Base-by-base conservation (phyloP, 306 rosid species). In the Argentina anserina region DNA sequence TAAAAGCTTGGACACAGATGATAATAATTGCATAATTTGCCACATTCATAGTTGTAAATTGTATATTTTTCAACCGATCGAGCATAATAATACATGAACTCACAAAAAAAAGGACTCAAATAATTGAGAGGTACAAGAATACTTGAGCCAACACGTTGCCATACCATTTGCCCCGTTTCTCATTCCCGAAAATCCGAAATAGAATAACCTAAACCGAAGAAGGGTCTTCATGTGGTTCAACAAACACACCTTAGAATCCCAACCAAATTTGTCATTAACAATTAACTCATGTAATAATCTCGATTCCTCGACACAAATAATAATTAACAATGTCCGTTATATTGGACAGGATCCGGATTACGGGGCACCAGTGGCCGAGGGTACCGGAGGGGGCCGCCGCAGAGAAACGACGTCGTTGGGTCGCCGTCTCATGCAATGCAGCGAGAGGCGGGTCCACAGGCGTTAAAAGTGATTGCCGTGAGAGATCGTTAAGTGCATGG, bases 301-400 rank as follows among this genome's bases (percentile, higher is more conserved):
- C n/a, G n/a, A n/a, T n/a, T n/a, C n/a, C n/a, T n/a, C 52, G 52
- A 46, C 4, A 5, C n/a, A 46, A 33, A 33, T 33, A 46, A 39
- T 47, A 46, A 39, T 70, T 33, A 77, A 75, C 34, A 4, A 7
- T 79, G 79, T 71, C 11, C 36, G n/a, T n/a, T n/a, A n/a, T n/a
- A n/a, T n/a, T 5, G 49, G 74, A 81, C 96, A 84, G 64, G 90
- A 87, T 79, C 90, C 89, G 74, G 70, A 72, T 82, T 65, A 55
- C 71, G 83, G 82, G 96, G 92, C 52, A 52, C 46, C 69, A 71
- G 62, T 53, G 18, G 62, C 63, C 63, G 18, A 26, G 39, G 49
- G 15, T 13, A 2, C 18, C 31, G 37, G 73, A 64, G n/a, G n/a
- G n/a, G n/a, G 73, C 71, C 67, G 70, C 59, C n/a, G n/a, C n/a